phyloP scores from a whole-genome alignment of 2,329 filamentous ascomycete genomes.

The Sordariomycetes sp. region DNA sequence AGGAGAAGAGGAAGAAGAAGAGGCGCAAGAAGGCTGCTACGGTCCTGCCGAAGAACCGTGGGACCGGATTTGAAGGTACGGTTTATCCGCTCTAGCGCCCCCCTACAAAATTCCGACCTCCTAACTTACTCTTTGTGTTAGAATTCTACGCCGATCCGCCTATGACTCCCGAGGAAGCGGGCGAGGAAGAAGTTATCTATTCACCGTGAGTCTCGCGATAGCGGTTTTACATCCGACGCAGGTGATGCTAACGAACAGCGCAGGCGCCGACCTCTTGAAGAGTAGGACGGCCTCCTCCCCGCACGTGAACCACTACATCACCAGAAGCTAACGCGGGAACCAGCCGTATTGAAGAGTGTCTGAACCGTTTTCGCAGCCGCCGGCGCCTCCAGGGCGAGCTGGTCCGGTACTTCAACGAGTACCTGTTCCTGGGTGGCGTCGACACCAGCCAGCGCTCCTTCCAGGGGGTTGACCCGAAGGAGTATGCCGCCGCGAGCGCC shows the following conservation, averaged over 20 bases:
- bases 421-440: conserved; percentile 75
- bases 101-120: neutral
- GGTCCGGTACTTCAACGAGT: conserved; percentile 61
- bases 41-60: conserved; percentile 29
- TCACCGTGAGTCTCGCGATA: neutral
- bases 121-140: conserved; percentile 12
- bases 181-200: conserved; percentile 38
- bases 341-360: conserved; percentile 74
- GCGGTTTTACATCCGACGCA: neutral
- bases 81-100: neutral
- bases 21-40: conserved; percentile 20
- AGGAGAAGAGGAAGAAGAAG: conserved; percentile 9
- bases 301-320: neutral
- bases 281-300: neutral
- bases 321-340: conserved; percentile 7
- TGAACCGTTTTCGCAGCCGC: conserved; percentile 68
- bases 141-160: conserved; percentile 74
- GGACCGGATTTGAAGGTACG: conserved; percentile 61
- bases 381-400: conserved; percentile 61
- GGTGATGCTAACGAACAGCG: neutral
- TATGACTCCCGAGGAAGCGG: conserved; percentile 57
- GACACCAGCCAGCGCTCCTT: conserved; percentile 45
- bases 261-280: neutral
- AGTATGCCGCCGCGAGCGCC: conserved; percentile 34
- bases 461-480: conserved; percentile 10